Evolutionary conservation across 352 stramenopile species (phyloP), one percentile per base, ranked within the genome.

Genomic region (Globisporangium canariense): DNA sequence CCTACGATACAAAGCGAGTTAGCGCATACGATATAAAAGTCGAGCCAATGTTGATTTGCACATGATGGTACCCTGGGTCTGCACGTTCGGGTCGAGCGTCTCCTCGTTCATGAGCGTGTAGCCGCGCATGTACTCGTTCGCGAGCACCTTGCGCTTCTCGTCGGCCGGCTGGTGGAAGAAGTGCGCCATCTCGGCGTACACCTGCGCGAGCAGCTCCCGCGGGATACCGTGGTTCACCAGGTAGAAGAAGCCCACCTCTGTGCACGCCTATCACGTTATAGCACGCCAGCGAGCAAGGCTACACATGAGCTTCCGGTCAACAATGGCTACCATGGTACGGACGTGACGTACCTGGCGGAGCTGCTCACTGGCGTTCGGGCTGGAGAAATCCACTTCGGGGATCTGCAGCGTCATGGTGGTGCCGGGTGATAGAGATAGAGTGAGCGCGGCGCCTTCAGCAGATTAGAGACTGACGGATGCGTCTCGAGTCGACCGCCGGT

Each of bases 61-160:
- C 22, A 25, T 25, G 22, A 25, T 25, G 22, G 22, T 25, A 65
- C 59, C 60, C 34, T 67, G 62, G 5, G 62, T 88, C 67, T 91
- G 82, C 28, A 77, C 70, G 8, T 63, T 57, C 14, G 77, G 78
- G 60, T 91, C 78, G 58, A 91, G 69, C n/a, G 78, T 91, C 67
- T 91, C 82, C 60, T 89, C 82, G 67, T 80, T 84, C 78, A 89
- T 84, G 47, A 75, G 51, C 51, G 82, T 91, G 71, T 89, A 91
- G 40, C 82, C 82, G 41, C 82, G 68, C 82, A 89, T 89, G 72
- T 88, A 79, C 65, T 84, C 68, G 61, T 89, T 88, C 9, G 78
- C 82, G 20, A 89, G 63, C 41, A 89, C 79, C 46, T 86, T 81
- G 22, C 68, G 67, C 65, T 91, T 91, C 49, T 83, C 75, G 4